phyloP scores from a whole-genome alignment of 192 early-diverging fungal genomes.

The Chytriomyces hyalinus region DNA sequence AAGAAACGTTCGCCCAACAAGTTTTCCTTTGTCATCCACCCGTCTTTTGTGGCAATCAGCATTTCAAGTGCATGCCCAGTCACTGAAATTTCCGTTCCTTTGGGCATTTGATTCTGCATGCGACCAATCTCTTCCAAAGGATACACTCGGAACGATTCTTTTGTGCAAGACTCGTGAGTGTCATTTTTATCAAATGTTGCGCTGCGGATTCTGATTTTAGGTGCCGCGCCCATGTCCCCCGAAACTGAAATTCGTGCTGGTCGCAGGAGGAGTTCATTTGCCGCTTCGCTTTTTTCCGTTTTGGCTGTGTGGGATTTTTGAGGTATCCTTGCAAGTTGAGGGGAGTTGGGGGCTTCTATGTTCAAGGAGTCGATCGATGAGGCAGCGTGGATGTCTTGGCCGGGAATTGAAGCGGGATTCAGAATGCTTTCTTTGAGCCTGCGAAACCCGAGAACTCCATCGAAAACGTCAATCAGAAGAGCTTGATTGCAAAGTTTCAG shows the following conservation, averaged over 20 bases:
- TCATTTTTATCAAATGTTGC: conserved; percentile 11
- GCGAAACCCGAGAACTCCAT: conserved; percentile 38
- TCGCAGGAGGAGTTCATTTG: not conserved
- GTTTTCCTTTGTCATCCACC: conserved; percentile 34
- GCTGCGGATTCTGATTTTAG: conserved; percentile 27
- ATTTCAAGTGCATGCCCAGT: conserved; percentile 72
- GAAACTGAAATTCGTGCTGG: not conserved
- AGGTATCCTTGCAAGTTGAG: not conserved
- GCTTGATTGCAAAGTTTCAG: conserved; percentile 60
- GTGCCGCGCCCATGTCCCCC: not conserved
- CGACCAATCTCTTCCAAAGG: conserved; percentile 35
- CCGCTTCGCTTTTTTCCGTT: not conserved
- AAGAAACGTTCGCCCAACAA: conserved; percentile 38
- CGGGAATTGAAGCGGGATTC: conserved; percentile 2
- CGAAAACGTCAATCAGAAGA: conserved; percentile 66
- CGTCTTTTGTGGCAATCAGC: conserved; percentile 45
- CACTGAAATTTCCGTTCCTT: conserved; percentile 66
- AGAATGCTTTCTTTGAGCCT: conserved; percentile 23
- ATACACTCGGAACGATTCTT: conserved; percentile 23
- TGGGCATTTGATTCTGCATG: conserved; percentile 4
- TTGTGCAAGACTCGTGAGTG: not conserved
- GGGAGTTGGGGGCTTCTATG: not conserved
- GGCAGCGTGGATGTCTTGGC: not conserved
- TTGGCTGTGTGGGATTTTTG: not conserved
- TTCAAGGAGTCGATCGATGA: conserved; percentile 17